Evolutionary conservation across 495 filamentous ascomycete genomes (phyloP).

Genomic region (Tuber melanosporum): DNA sequence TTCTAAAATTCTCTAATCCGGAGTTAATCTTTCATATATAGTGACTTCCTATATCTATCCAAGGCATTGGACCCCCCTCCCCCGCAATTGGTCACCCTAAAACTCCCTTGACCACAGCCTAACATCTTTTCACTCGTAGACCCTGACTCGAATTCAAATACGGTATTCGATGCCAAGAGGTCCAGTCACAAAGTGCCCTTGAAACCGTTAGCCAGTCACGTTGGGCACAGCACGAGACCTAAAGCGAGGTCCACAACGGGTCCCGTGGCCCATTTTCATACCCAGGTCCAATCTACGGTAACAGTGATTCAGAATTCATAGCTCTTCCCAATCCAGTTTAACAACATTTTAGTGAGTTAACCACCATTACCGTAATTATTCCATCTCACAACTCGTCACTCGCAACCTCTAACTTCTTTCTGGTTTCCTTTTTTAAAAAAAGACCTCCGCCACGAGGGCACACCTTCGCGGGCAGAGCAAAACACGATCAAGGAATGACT

Average conservation of each 20-base stretch:
- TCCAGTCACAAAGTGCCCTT: not conserved
- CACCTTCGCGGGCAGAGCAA: not conserved
- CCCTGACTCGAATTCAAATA: not conserved
- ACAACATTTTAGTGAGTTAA: not conserved
- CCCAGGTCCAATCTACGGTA: not conserved
- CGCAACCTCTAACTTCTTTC: conserved; percentile 1
- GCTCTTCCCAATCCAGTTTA: not conserved
- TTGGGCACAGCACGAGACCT: not conserved
- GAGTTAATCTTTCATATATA: not conserved
- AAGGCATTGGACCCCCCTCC: not conserved
- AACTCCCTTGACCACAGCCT: not conserved
- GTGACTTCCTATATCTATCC: not conserved
- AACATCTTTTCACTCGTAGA: not conserved
- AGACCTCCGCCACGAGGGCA: not conserved
- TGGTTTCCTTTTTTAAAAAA: not conserved
- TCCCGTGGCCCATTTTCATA: not conserved
- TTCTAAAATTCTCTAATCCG: not conserved
- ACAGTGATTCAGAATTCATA: not conserved
- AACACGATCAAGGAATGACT: not conserved
- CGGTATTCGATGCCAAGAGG: not conserved
- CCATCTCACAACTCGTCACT: conserved; percentile 4
- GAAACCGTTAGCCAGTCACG: not conserved
- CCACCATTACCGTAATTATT: not conserved
- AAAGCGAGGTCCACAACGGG: not conserved
- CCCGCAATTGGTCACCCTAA: not conserved